These are phyloP conservation scores for Pseudogymnoascus sp. DNA, from an alignment of 2,329 filamentous ascomycete genomes.

Conservation along the genomic window DNA sequence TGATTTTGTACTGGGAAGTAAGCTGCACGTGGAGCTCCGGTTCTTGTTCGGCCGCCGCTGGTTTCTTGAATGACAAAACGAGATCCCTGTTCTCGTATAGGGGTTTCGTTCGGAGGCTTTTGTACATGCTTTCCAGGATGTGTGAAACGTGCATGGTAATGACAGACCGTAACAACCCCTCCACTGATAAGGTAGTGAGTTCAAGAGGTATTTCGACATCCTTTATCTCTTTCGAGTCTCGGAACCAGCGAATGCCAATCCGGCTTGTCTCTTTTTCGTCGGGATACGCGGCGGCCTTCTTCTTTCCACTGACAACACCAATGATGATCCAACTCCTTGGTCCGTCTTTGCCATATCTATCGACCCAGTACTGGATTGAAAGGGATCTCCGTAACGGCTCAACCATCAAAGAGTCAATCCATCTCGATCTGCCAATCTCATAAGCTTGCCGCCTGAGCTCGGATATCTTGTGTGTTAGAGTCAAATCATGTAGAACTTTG, in stretches of 20 bases:
- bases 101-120: constrained; percentile 50
- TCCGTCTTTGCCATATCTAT: constrained; percentile 46
- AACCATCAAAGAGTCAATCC: constrained; percentile 71
- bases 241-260: constrained; percentile 72
- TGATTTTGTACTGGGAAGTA: constrained; percentile 52
- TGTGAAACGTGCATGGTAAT: constrained; percentile 69
- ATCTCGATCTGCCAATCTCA: constrained; percentile 61
- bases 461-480: constrained; percentile 83
- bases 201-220: constrained; percentile 63
- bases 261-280: constrained; percentile 44
- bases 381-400: constrained; percentile 76
- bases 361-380: constrained; percentile 85
- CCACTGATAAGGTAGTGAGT: constrained; percentile 60
- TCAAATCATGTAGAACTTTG: constrained; percentile 76
- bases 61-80: constrained; percentile 50
- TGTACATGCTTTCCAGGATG: constrained; percentile 60
- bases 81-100: constrained; percentile 57
- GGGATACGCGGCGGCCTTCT: constrained; percentile 34
- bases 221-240: constrained; percentile 68
- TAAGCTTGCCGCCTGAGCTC: constrained; percentile 72
- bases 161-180: constrained; percentile 64
- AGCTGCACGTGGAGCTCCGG: constrained; percentile 65
- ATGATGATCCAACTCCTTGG: constrained; percentile 88
- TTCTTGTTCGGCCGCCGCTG: constrained; percentile 54
- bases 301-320: constrained; percentile 63